A percentile compares a stretch with the other conserved stretches of the same genome.
Conservation (phyloP, 2,329 filamentous ascomycete species). For the Aspergillus neoniger region DNA sequence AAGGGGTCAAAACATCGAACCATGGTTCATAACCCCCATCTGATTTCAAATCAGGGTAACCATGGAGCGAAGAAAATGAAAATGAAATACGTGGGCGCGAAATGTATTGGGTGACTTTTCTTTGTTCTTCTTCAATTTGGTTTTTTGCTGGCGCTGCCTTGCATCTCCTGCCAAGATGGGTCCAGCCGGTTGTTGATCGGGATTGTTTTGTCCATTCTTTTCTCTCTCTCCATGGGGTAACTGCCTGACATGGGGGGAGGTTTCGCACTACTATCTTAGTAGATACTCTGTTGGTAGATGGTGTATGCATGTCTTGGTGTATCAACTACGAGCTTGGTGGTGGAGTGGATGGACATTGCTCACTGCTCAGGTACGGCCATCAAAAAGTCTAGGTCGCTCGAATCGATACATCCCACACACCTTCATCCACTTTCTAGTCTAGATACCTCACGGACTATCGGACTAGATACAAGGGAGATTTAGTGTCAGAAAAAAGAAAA, state of each 20-base stretch:
- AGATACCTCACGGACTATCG: neutral
- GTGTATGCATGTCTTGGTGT: neutral
- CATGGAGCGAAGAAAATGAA: neutral
- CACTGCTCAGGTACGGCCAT: neutral
- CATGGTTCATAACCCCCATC: neutral
- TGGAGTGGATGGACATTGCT: neutral
- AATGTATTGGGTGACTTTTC: neutral
- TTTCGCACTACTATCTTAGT: no score
- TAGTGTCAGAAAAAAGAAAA: neutral
- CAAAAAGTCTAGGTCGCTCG: neutral
- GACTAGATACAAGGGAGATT: neutral
- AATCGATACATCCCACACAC: neutral
- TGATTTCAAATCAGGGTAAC: slow-evolving; percentile 12
- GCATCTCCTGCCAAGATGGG: slow-evolving; percentile 5
- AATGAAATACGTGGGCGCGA: neutral
- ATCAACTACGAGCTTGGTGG: neutral
- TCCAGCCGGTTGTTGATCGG: slow-evolving; percentile 1
- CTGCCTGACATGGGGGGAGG: neutral
- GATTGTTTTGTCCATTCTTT: no score
- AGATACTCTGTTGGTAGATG: no score
- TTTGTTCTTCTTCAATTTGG: no score
- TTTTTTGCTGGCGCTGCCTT: neutral
- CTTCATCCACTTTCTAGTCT: neutral
- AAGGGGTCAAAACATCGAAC: neutral
- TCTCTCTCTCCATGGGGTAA: neutral